phyloP scores from a whole-genome alignment of 108 stramenopile species.

The Cyclotella atomus region DNA sequence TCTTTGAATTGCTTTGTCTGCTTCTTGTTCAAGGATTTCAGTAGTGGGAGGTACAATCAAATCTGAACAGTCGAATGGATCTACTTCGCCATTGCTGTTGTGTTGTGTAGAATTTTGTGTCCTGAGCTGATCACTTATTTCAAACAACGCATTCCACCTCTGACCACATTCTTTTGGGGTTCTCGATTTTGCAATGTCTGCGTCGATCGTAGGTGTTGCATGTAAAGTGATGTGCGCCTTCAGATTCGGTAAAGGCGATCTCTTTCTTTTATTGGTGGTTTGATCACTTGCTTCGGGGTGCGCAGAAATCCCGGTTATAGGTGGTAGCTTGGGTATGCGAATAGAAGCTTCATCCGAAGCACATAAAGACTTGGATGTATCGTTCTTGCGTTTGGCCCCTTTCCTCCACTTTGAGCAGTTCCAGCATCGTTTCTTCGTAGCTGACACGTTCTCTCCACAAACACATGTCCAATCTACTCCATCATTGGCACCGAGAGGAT shows the following conservation, averaged over 20 bases:
- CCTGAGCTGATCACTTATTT: slow-evolving; percentile 9
- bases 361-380: not conserved
- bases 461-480: not conserved
- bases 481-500: not conserved
- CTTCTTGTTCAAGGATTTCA: slow-evolving; percentile 50
- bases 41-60: slow-evolving; percentile 45
- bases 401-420: slow-evolving; percentile 11
- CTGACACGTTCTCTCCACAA: not conserved
- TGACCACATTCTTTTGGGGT: slow-evolving; percentile 33
- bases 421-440: slow-evolving; percentile 8
- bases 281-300: too few species aligned
- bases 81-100: slow-evolving; percentile 12
- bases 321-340: too few species aligned
- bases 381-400: not conserved
- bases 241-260: not conserved
- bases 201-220: not conserved
- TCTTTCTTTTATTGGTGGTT: not conserved
- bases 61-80: slow-evolving; percentile 70
- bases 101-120: not conserved
- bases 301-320: too few species aligned
- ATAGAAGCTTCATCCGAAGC: too few species aligned
- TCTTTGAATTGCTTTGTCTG: slow-evolving; percentile 23
- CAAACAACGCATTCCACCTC: slow-evolving; percentile 25
- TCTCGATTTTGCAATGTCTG: slow-evolving; percentile 23
- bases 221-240: not conserved